Evolutionary conservation across 805 yeast species (phyloP).

Genomic region (Yarrowia hollandica): DNA sequence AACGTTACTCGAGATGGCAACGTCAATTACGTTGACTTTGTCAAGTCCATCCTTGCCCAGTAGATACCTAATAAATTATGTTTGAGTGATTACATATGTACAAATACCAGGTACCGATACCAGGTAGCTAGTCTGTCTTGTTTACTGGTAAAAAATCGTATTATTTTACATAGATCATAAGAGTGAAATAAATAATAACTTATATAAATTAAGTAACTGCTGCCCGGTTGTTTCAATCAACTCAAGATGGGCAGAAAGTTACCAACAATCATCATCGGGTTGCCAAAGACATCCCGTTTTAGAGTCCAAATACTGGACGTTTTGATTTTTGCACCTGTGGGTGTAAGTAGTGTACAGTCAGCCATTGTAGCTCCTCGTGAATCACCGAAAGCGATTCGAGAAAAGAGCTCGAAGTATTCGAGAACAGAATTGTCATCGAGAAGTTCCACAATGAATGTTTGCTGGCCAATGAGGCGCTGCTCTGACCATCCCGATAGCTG

Average conservation of each 20-base stretch:
- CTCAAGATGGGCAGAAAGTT: slow-evolving; percentile 75
- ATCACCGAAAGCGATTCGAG: slow-evolving; percentile 86
- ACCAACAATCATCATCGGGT: slow-evolving; percentile 96
- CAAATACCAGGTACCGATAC: too few relatives aligned
- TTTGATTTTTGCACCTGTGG: slow-evolving; percentile 47
- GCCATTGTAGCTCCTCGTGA: slow-evolving; percentile 86
- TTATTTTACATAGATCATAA: neutral
- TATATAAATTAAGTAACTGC: neutral
- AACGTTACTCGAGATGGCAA: slow-evolving; percentile 90
- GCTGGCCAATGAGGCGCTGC: slow-evolving; percentile 55
- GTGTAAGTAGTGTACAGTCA: slow-evolving; percentile 69
- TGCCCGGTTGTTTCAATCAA: neutral
- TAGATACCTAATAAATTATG: slow-evolving; percentile 41
- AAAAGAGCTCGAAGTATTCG: slow-evolving; percentile 83
- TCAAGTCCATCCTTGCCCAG: slow-evolving; percentile 89
- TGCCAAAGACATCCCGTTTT: slow-evolving; percentile 91
- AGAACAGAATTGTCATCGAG: slow-evolving; percentile 85
- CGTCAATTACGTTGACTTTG: slow-evolving; percentile 90
- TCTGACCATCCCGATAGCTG: slow-evolving; percentile 87
- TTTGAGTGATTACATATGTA: slow-evolving; percentile 29
- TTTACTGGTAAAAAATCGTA: neutral
- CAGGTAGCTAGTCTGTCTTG: too few relatives aligned
- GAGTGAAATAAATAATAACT: slow-evolving; percentile 4
- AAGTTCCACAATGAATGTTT: slow-evolving; percentile 54
- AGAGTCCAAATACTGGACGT: slow-evolving; percentile 91